phyloP scores from a whole-genome alignment of 805 yeast species.

The Schizosaccharomyces lindneri region DNA sequence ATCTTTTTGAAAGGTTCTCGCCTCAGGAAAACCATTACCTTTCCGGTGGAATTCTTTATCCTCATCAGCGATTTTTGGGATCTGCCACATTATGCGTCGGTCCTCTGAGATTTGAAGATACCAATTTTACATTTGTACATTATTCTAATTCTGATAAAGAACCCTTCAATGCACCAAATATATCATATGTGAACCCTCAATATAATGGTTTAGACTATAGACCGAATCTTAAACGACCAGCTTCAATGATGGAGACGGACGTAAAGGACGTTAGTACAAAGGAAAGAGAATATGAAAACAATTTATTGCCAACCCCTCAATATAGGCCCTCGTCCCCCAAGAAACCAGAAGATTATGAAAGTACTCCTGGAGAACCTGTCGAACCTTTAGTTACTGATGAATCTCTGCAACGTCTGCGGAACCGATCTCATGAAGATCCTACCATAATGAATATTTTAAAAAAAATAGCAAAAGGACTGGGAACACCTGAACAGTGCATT shows the following conservation, averaged over 20 bases:
- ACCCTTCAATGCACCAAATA: not conserved
- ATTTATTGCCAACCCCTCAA: not conserved
- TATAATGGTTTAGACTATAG: not conserved
- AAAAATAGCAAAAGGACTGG: not conserved
- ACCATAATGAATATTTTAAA: not conserved
- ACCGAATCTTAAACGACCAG: not conserved
- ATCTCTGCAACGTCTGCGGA: not conserved
- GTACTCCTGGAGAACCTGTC: not conserved
- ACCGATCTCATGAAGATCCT: not conserved
- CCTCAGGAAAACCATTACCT: not conserved
- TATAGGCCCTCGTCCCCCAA: not conserved
- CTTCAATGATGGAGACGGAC: not conserved
- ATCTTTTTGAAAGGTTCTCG: not conserved
- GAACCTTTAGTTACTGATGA: not conserved
- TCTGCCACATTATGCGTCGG: not conserved
- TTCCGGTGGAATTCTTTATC: not conserved
- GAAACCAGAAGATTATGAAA: not conserved
- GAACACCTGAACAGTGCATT: not conserved
- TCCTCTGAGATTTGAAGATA: not conserved
- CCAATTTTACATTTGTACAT: not conserved
- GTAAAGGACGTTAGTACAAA: not conserved
- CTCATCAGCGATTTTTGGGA: not conserved
- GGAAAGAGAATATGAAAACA: not conserved
- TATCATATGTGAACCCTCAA: not conserved
- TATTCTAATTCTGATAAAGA: not conserved